Evolutionary conservation across 208 protist genomes (phyloP), one percentile per base, ranked within the genome.

Genomic region (Phytomonas sp.): DNA sequence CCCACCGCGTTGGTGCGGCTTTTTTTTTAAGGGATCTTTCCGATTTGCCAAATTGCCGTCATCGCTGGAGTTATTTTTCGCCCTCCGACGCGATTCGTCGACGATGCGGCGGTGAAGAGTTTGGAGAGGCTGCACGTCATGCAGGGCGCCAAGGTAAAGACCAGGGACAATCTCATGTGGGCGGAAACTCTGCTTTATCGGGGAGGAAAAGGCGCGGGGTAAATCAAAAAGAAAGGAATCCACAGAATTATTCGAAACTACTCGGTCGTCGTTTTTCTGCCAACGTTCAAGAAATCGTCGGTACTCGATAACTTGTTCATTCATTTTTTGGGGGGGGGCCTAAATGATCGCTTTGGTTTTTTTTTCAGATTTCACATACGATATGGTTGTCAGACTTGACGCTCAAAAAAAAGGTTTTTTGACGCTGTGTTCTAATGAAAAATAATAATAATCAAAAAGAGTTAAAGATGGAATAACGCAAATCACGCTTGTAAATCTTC

Each of bases 151-250:
- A 31, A 91, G 73, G 67, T 91, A 91, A 23, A 91, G 33, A 5
- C 56, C 77, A 29, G 85, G 78, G 12, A 91, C 64, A 60, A 91
- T 86, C 40, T 84, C 77, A 59, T 84, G 71, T 4, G 85, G 85
- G 0, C 85, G 81, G 33, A 91, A 80, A 63, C 74, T 83, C 29
- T 67, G 67, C 59, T 61, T 63, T 30, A 73, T 75, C 42, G 71
- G 59, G 8, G 59, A 29, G 23, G 42, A 31, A 63, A 83, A 60
- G 16, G 66, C 60, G 23, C 31, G 71, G 10, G 76, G 72, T 12
- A 76, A 66, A 6, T 40, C 12, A 4, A 29, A 70, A 52, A 63
- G 65, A 59, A 66, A 40, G 40, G 45, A 66, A 76, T 26, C 29
- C 30, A 36, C 60, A 68, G 34, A 70, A 71, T 16, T 33, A n/a